Evolutionary conservation across 169 alveolate genomes (phyloP).

Genomic region (Babesia microti): DNA sequence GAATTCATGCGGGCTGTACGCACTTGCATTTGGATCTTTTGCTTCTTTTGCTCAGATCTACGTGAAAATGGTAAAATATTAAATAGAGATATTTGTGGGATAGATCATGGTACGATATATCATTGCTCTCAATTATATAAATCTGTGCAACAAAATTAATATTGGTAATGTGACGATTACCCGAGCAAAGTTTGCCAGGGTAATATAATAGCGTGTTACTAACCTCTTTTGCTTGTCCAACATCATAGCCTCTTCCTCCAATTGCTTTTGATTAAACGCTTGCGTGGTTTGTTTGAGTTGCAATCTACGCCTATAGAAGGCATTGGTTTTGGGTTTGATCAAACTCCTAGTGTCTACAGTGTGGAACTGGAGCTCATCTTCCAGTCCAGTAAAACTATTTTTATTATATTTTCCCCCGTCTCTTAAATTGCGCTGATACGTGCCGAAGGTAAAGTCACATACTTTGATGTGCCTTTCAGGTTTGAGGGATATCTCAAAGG

Average conservation of each 20-base stretch:
- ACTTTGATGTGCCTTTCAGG: constrained; percentile 62
- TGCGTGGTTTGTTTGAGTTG: constrained; percentile 58
- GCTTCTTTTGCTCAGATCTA: constrained; percentile 55
- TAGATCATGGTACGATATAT: no score
- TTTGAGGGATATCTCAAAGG: constrained; percentile 69
- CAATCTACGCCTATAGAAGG: constrained; percentile 43
- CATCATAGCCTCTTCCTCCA: constrained; percentile 62
- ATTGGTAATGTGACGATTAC: no score
- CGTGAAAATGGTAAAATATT: not conserved
- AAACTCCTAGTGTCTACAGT: constrained; percentile 58
- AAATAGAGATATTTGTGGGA: not conserved
- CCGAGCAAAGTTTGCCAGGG: no score
- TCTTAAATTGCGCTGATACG: constrained; percentile 51
- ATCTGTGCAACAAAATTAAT: not conserved
- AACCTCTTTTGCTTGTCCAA: constrained; percentile 50
- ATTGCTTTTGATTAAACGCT: constrained; percentile 64
- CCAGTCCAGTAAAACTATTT: constrained; percentile 38
- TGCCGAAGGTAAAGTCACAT: constrained; percentile 69
- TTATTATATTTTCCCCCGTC: constrained; percentile 44
- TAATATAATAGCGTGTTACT: not conserved
- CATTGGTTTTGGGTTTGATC: constrained; percentile 41
- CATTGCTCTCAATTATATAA: no score
- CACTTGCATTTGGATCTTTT: constrained; percentile 53
- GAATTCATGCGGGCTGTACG: constrained; percentile 62
- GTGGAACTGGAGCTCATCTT: constrained; percentile 64